Evolutionary conservation across 2,329 filamentous ascomycete species (phyloP), one percentile per base, ranked within the genome.

Genomic region (Aureobasidium subglaciale): DNA sequence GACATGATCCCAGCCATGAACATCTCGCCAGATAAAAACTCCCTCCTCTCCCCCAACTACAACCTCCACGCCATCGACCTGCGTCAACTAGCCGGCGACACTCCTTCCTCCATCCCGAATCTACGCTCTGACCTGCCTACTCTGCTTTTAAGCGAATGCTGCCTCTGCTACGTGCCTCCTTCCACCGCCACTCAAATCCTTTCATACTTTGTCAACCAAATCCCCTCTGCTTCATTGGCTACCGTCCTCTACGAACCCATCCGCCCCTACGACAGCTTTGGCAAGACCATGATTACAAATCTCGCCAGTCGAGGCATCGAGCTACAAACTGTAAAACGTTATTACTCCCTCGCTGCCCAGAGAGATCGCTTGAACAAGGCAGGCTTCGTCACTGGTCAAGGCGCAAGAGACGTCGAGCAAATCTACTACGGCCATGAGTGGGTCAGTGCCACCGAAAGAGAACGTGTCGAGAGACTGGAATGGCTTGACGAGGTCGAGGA

Each of bases 401-500:
- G 75, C 40, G 83, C 79, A 0, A 77, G 77, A 25, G 82, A 84
- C 65, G 77, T 87, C 32, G 75, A 82, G 61, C 79, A 79, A n/a
- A 81, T 96, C 34, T 96, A 60, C 18, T 41, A 55, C 18, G 38
- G 40, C 4, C 79, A 86, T 50, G 72, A 72, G 1, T 97, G 92
- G 90, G 76, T 95, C 3, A 65, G 68, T 0, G 67, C 76, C 1
- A 74, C 75, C 2, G 92, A 97, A 71, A 91, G 89, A 70, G 85
- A 88, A 65, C 77, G 91, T 45, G 83, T 97, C 1, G 86, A 91
- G 60, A 71, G 74, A 10, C 69, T 96, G 24, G 91, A 99, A 69
- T 90, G 93, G 64, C 71, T 99, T 59, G 93, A 99, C 72, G 93
- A 99, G 71, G 80, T 96, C 22, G 93, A 99, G 71, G 93, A 99